phyloP scores from a whole-genome alignment of 768 basidiomycete species.

The Guyanaporus albipodus region DNA sequence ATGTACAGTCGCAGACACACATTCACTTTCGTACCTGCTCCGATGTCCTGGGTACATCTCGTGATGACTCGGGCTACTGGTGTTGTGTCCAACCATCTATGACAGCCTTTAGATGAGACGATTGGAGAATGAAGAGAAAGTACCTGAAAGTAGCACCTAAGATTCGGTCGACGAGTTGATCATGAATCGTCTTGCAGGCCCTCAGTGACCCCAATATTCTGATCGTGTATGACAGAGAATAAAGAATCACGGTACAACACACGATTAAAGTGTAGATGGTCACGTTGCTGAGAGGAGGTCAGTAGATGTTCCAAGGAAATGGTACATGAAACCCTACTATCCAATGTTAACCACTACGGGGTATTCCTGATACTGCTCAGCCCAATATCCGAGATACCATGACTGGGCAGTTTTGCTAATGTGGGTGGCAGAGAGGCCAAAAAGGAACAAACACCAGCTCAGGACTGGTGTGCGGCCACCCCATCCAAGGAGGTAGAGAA shows the following conservation, averaged over 20 bases:
- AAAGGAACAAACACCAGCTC: constrained; percentile 29
- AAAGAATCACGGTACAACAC: constrained; percentile 29
- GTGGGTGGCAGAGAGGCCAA: constrained; percentile 20
- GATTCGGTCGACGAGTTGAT: constrained; percentile 47
- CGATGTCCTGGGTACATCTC: constrained; percentile 49
- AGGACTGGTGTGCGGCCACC: constrained; percentile 22
- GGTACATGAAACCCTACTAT: constrained; percentile 24
- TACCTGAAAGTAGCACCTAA: constrained; percentile 61
- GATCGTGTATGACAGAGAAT: constrained; percentile 31
- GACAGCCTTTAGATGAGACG: constrained; percentile 30
- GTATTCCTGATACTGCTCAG: constrained; percentile 27
- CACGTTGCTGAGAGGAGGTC: constrained; percentile 41
- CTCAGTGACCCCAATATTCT: constrained; percentile 46
- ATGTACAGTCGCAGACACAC: not conserved
- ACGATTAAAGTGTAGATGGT: constrained; percentile 39
- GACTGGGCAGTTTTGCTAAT: constrained; percentile 24
- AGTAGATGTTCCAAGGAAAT: not conserved
- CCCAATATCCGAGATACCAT: constrained; percentile 37
- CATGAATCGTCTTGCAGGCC: constrained; percentile 54
- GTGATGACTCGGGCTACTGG: constrained; percentile 30
- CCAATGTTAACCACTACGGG: constrained; percentile 30
- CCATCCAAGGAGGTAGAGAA: constrained; percentile 16
- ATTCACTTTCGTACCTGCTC: not conserved
- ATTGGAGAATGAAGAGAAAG: constrained; percentile 29
- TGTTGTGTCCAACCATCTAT: constrained; percentile 46